Base-by-base conservation (phyloP, 768 basidiomycete species). In the Rhodosporidiobolus sp. region DNA sequence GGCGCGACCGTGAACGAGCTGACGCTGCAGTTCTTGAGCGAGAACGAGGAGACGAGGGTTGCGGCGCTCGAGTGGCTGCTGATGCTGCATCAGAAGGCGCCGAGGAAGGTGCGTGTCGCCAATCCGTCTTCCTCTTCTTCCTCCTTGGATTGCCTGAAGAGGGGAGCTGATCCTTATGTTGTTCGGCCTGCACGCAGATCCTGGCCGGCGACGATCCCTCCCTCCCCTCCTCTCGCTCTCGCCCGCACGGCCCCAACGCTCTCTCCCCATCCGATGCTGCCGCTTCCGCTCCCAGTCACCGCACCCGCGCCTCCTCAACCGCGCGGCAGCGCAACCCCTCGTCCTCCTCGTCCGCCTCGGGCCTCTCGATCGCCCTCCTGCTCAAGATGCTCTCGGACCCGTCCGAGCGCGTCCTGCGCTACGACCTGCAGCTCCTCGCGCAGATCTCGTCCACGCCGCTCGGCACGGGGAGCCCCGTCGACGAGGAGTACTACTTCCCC, bases 71-170 rank as follows among this genome's bases (percentile, higher is more conserved):
- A 95, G 82, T 99, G 96, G 96, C 83, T 99, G 50, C 88, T 96
- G 67, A 99, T 99, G 96, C 83, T 99, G 63, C 96, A 99, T 82
- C 91, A 94, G 80, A 97, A 98, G 79, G 93, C 94, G 20, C 96
- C 96, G 0, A 91, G 89, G 82, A 95, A 95, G 87, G 94, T 90
- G 72, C 16, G 56, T 57, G 32, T 8, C 52, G n/a, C 20, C n/a
- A n/a, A n/a, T 9, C 35, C 10, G n/a, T 11, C 3, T 22, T n/a
- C 30, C 19, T 35, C 14, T n/a, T 10, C 56, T 38, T 32, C 45
- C 22, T 2, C 7, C 11, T 16, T 32, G 38, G 4, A 46, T 11
- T 46, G 46, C 3, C 43, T 26, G 61, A 19, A n/a, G 46, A 10
- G 34, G 16, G 5, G 14, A 4, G 46, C 43, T 35, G 22, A 32